phyloP scores from a whole-genome alignment of 805 yeast species.

The Maudiozyma saulgeensis region DNA sequence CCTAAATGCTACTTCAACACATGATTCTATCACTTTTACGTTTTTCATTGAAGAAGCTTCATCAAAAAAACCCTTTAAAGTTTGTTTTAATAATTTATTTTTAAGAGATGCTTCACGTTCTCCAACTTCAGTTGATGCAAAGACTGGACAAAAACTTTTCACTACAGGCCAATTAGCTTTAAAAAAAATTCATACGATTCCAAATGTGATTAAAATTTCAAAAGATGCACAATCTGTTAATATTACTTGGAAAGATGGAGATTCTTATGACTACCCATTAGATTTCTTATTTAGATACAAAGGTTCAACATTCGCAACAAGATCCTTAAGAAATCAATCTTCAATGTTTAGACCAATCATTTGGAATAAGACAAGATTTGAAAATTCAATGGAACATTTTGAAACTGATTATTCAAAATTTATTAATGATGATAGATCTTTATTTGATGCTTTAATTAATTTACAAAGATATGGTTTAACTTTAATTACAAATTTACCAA shows the following conservation, averaged over 20 bases:
- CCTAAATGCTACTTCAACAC: constrained; percentile 7
- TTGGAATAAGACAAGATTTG: constrained; percentile 33
- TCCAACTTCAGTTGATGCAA: constrained; percentile 40
- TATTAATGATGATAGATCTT: constrained; percentile 27
- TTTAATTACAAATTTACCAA: constrained; percentile 47
- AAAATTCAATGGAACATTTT: constrained; percentile 20
- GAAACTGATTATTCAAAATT: constrained; percentile 33
- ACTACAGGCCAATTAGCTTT: constrained; percentile 44
- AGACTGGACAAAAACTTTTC: constrained; percentile 46
- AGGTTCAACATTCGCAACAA: constrained; percentile 26
- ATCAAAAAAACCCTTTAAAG: constrained; percentile 14
- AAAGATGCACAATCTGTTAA: constrained; percentile 28
- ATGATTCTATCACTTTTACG: constrained; percentile 19
- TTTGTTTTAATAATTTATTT: constrained; percentile 42
- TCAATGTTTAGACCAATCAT: constrained; percentile 27
- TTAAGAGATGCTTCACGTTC: constrained; percentile 55
- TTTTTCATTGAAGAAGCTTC: constrained; percentile 11
- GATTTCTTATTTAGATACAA: constrained; percentile 40
- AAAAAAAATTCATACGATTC: constrained; percentile 25
- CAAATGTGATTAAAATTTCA: constrained; percentile 31
- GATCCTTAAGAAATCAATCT: constrained; percentile 21
- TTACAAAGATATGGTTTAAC: constrained; percentile 50
- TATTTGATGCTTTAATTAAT: constrained; percentile 34
- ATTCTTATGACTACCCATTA: constrained; percentile 34
- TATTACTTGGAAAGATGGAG: constrained; percentile 44